A percentile compares a stretch with the other conserved stretches of the same genome.
Conservation (phyloP, 1,284 basidiomycete species). For the Marasmius sp. region DNA sequence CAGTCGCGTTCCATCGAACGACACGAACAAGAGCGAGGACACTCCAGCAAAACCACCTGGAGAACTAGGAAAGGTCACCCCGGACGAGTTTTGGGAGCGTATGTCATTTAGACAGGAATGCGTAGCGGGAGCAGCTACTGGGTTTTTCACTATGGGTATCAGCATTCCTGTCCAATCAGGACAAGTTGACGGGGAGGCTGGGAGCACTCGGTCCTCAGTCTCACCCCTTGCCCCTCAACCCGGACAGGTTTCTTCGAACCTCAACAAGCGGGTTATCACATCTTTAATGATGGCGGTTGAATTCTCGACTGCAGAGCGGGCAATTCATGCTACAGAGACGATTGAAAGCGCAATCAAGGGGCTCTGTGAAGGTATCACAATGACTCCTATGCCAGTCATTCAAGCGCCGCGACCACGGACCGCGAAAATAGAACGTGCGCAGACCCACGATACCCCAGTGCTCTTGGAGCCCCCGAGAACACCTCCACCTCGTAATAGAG, state of each 20-base stretch:
- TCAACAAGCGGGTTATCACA: slow-evolving; percentile 68
- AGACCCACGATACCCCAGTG: slow-evolving; percentile 34
- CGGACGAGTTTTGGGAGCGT: slow-evolving; percentile 90
- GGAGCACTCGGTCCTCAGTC: slow-evolving; percentile 22
- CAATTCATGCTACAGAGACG: slow-evolving; percentile 66
- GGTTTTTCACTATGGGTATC: slow-evolving; percentile 76
- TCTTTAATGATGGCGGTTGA: slow-evolving; percentile 74
- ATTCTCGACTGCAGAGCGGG: slow-evolving; percentile 67
- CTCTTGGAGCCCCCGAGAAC: slow-evolving; percentile 43
- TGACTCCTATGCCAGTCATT: slow-evolving; percentile 23
- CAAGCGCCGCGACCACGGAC: slow-evolving; percentile 11
- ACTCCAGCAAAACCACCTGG: slow-evolving; percentile 36
- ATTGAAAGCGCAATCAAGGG: slow-evolving; percentile 68
- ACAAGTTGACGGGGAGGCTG: slow-evolving; percentile 8
- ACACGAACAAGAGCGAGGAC: slow-evolving; percentile 27
- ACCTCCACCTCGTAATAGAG: slow-evolving; percentile 41
- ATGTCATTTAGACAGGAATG: slow-evolving; percentile 96
- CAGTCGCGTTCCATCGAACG: slow-evolving; percentile 10
- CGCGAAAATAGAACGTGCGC: neutral
- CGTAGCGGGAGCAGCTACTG: slow-evolving; percentile 79
- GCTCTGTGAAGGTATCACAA: slow-evolving; percentile 62
- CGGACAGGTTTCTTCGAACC: slow-evolving; percentile 61
- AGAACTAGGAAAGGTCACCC: slow-evolving; percentile 54
- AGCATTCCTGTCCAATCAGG: slow-evolving; percentile 25
- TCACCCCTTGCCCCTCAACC: slow-evolving; percentile 50